Base-by-base conservation (phyloP, 352 stramenopile genomes). In the Pilasporangium apinafurcum region DNA sequence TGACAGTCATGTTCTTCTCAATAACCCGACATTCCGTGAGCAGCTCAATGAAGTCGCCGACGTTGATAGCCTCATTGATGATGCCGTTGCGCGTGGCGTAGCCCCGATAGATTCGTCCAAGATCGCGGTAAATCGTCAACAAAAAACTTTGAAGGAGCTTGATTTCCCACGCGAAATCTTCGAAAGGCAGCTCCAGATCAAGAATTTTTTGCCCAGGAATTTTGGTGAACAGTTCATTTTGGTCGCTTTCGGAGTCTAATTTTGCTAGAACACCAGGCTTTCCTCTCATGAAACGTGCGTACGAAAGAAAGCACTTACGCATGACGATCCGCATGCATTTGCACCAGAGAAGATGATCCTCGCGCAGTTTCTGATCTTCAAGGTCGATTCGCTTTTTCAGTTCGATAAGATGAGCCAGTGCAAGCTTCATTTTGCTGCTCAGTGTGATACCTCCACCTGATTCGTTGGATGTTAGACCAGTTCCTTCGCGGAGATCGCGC, bases 81-180 rank as follows among this genome's bases (percentile, higher is more conserved):
- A 53, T 28, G 25, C 65, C 60, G 1, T 41, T 46, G 24, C 73
- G 72, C 32, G 60, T 76, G 20, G 73, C 64, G 25, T 84, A 91
- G 20, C 69, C 69, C 1, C 75, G 65, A 35, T 88, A 91, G 40
- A 88, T 91, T 5, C 78, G 70, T 22, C 65, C 75, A 12, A 91
- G 61, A 38, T 88, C 78, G 44, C 72, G 84, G 55, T 82, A 71
- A 39, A 84, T 68, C 8, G 69, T 85, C 24, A 69, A 51, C 14
- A 90, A 39, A 37, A 74, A 88, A 26, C 62, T 84, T 47, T 90
- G 78, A 35, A 90, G 58, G 35, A 90, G 55, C 50, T 90, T 86
- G 13, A 53, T 43, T 29, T 90, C 78, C 78, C 78, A 87, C 9
- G 44, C 35, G 40, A 85, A 80, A 35, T 87, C 71, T 21, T 87